phyloP scores from a whole-genome alignment of 2,329 filamentous ascomycete genomes.

The Cytospora leucostoma region DNA sequence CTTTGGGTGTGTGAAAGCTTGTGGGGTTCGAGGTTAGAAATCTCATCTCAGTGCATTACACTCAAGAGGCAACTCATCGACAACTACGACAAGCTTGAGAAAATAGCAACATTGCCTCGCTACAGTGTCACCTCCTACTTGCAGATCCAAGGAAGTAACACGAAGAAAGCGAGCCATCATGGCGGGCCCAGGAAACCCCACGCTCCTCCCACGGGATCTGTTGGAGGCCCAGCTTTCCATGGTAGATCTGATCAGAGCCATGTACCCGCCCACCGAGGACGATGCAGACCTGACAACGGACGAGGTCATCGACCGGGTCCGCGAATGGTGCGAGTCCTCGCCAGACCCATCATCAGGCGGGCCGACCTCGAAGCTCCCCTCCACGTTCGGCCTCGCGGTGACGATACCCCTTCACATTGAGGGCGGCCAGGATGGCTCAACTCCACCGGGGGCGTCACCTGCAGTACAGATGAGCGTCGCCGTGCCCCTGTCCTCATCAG shows the following conservation, averaged over 20 bases:
- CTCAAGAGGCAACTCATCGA: not conserved
- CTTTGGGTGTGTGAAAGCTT: too few relatives aligned
- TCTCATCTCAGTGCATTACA: conserved; percentile 10
- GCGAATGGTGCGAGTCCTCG: conserved; percentile 22
- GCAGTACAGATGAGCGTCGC: conserved; percentile 20
- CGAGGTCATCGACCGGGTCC: conserved; percentile 2
- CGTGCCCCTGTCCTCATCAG: conserved; percentile 10
- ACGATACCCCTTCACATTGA: conserved; percentile 16
- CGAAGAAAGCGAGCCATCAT: conserved; percentile 31
- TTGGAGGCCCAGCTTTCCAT: conserved; percentile 26
- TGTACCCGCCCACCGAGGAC: conserved; percentile 17
- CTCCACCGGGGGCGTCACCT: not conserved
- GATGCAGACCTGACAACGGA: not conserved
- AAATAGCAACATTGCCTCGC: not conserved
- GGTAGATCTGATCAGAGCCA: conserved; percentile 24
- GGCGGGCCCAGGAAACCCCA: not conserved
- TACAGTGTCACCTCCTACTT: not conserved
- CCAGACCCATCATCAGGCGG: not conserved
- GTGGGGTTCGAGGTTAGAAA: conserved; percentile 7
- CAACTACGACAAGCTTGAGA: not conserved
- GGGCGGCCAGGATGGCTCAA: not conserved
- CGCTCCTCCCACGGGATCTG: conserved; percentile 20
- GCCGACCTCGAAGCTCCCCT: not conserved
- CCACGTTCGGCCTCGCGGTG: conserved; percentile 15
- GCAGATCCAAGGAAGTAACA: not conserved